Percentiles rank a stretch among this genome's conserved stretches.
Conservation (phyloP, 805 yeast genomes). For the Lachancea fermentati region DNA sequence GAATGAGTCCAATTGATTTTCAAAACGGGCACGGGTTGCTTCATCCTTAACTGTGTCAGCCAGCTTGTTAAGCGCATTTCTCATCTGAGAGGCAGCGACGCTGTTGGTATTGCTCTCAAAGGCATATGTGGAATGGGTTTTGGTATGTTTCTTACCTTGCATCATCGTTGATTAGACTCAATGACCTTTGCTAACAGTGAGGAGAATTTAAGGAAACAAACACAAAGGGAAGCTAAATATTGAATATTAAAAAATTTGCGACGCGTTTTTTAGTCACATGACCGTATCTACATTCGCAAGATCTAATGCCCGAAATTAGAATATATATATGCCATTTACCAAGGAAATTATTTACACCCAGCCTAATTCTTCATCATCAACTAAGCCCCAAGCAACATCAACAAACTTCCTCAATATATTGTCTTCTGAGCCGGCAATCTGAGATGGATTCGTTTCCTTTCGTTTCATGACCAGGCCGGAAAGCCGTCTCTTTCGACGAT, state of each 20-base stretch:
- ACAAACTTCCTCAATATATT: constrained; percentile 14
- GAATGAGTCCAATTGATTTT: constrained; percentile 89
- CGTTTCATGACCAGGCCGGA: not conserved
- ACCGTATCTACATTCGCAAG: not conserved
- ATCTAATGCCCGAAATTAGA: not conserved
- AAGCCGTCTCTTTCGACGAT: constrained; percentile 1
- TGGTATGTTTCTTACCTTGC: constrained; percentile 34
- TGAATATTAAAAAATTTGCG: constrained; percentile 1
- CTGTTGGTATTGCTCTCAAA: constrained; percentile 93
- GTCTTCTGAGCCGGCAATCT: constrained; percentile 1
- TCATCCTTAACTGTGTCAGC: constrained; percentile 69
- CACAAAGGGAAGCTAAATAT: constrained; percentile 1
- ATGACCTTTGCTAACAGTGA: not conserved
- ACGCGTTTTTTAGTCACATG: not conserved
- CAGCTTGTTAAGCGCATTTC: constrained; percentile 86
- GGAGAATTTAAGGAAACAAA: not conserved
- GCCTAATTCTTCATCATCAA: constrained; percentile 30
- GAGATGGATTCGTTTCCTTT: not conserved
- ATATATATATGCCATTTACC: not conserved
- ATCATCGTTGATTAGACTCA: constrained; percentile 14
- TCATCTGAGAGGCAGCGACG: constrained; percentile 96
- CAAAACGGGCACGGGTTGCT: constrained; percentile 54
- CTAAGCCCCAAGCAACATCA: constrained; percentile 26
- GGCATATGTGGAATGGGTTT: constrained; percentile 49
- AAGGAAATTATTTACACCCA: constrained; percentile 16